Evolutionary conservation across 371 early-diverging fungal species (phyloP).

Genomic region (Apophysomyces elegans): DNA sequence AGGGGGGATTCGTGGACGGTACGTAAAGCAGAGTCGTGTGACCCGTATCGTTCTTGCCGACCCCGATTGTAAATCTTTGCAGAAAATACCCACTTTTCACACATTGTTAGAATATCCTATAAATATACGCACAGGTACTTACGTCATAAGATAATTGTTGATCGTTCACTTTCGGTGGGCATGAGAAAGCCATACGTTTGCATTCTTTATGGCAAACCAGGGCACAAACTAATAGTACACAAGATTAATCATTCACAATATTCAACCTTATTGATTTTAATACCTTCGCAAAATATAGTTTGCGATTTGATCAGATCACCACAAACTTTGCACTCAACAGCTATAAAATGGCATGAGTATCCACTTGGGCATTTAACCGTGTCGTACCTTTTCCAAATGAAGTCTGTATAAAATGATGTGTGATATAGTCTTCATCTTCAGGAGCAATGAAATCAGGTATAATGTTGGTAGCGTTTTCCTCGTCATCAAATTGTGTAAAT

Average conservation of each 20-base stretch:
- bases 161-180: slow-evolving; percentile 36
- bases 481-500: neutral
- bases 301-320: slow-evolving; percentile 28
- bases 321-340: slow-evolving; percentile 49
- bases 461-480: neutral
- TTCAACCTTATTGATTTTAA: neutral
- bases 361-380: neutral
- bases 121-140: slow-evolving; percentile 8
- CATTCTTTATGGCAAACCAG: slow-evolving; percentile 45
- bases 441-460: slow-evolving; percentile 3
- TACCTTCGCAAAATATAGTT: slow-evolving; percentile 45
- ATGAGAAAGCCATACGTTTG: slow-evolving; percentile 29
- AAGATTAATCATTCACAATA: neutral
- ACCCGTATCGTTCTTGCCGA: slow-evolving; percentile 4
- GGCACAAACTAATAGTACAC: slow-evolving; percentile 32
- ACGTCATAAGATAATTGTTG: slow-evolving; percentile 43
- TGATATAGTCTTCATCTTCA: slow-evolving; percentile 21
- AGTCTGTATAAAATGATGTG: slow-evolving; percentile 39
- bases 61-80: slow-evolving; percentile 36
- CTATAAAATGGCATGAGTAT: slow-evolving; percentile 16
- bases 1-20: slow-evolving; percentile 1
- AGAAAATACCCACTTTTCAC: slow-evolving; percentile 27
- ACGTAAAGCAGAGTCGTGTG: slow-evolving; percentile 10
- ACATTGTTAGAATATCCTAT: too few relatives aligned
- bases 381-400: slow-evolving; percentile 26